Conservation (phyloP, 225 moss, liverwort and hornwort species). For the Sphagnum tenellum region DNA sequence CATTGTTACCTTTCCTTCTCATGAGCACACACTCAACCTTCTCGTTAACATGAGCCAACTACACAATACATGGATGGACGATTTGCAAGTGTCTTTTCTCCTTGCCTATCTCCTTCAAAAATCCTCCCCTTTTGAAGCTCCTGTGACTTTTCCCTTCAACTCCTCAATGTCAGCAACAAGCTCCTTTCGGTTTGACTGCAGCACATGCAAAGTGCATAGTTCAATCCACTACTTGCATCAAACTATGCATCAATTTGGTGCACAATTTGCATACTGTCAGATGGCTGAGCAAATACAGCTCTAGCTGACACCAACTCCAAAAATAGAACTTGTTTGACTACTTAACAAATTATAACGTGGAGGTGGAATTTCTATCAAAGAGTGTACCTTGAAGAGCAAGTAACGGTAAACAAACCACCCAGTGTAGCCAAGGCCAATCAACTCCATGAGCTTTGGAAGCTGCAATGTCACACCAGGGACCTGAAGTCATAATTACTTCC, state of each 20-base stretch:
- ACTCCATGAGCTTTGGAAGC: constrained; percentile 77
- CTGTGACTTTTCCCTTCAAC: constrained; percentile 75
- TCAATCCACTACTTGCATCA: constrained; percentile 6
- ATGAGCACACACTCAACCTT: neutral
- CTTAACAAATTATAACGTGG: neutral
- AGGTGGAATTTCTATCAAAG: neutral
- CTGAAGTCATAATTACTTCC: neutral
- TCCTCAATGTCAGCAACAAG: constrained; percentile 69
- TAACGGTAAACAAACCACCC: constrained; percentile 88
- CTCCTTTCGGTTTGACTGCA: constrained; percentile 73
- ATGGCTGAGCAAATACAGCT: too few species aligned
- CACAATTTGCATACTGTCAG: neutral
- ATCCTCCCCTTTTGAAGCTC: constrained; percentile 26
- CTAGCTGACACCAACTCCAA: neutral
- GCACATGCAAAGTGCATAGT: neutral
- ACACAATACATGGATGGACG: constrained; percentile 2
- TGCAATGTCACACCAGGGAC: constrained; percentile 5
- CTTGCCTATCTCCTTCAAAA: constrained; percentile 4
- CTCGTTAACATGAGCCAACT: constrained; percentile 8
- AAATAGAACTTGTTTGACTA: neutral
- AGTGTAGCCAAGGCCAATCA: constrained; percentile 77
- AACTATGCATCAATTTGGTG: neutral
- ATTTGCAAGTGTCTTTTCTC: neutral
- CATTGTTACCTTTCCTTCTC: too few species aligned
- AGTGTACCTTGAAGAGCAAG: constrained; percentile 64